These are phyloP conservation scores for Nemania sp. DNA, from an alignment of 2,329 filamentous ascomycete species.

Conservation along the genomic window DNA sequence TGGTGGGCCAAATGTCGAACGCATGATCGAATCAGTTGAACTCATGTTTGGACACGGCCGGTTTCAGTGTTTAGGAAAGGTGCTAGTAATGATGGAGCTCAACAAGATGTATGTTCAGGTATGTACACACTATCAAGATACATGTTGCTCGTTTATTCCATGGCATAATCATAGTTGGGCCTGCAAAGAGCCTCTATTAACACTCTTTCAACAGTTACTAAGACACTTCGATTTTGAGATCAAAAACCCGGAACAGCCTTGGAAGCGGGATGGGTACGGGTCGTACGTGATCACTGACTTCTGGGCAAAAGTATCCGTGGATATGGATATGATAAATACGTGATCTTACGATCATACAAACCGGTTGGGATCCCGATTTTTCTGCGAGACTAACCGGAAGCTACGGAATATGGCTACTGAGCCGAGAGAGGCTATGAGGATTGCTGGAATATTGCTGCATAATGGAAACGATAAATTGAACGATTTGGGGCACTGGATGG, in stretches of 20 bases:
- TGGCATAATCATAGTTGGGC: not conserved
- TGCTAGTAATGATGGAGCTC: constrained; percentile 11
- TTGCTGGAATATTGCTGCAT: too few species aligned
- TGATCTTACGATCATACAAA: too few species aligned
- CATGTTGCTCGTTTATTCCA: not conserved
- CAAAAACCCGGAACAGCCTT: constrained; percentile 29
- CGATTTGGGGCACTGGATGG: too few species aligned
- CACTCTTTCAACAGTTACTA: constrained; percentile 20
- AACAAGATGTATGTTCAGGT: constrained; percentile 26
- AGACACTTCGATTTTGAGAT: constrained; percentile 33
- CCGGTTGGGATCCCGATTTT: too few species aligned
- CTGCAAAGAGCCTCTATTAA: not conserved
- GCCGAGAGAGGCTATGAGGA: too few species aligned
- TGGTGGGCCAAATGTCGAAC: not conserved
- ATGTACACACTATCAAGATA: constrained; percentile 52
- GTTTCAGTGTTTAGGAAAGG: constrained; percentile 18
- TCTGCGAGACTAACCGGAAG: too few species aligned
- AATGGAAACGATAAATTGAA: too few species aligned
- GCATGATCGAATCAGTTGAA: constrained; percentile 16
- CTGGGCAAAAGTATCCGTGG: too few species aligned
- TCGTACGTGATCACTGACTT: constrained; percentile 29
- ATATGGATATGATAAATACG: too few species aligned
- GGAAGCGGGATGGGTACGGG: constrained; percentile 19
- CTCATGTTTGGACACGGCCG: constrained; percentile 14
- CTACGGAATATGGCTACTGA: too few species aligned